A percentile compares a stretch with the other conserved stretches of the same genome.
These are phyloP conservation scores for Apiotrichum gracile DNA, from an alignment of 1,284 basidiomycete genomes.

Conservation along the genomic window DNA sequence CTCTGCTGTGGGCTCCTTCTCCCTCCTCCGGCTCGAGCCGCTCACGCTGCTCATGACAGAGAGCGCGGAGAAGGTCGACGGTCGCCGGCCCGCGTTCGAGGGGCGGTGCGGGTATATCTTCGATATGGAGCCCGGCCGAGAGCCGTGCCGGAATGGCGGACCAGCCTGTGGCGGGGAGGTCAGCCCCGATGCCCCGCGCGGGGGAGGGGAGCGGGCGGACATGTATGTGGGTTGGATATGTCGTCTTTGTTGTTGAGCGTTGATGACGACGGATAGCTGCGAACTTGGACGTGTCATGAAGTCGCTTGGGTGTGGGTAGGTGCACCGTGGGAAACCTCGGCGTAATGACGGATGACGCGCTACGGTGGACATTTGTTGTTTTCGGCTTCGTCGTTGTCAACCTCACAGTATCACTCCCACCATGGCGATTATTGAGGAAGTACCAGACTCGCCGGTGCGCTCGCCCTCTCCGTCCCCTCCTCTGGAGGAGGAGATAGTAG, in stretches of 20 bases:
- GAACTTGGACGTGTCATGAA: constrained; percentile 5
- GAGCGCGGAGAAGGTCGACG: neutral
- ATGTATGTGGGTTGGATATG: neutral
- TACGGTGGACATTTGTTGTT: too few relatives aligned
- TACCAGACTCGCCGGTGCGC: constrained; percentile 19
- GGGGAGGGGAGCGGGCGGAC: constrained; percentile 5
- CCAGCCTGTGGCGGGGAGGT: neutral
- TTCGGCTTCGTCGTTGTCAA: neutral
- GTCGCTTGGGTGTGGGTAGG: neutral
- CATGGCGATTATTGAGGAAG: constrained; percentile 37
- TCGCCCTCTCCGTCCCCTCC: neutral
- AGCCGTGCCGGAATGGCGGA: neutral
- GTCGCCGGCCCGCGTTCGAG: neutral
- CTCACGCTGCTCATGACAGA: neutral
- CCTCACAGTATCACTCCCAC: neutral
- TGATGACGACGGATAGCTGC: neutral
- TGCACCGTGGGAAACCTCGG: constrained; percentile 12
- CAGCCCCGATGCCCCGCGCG: neutral
- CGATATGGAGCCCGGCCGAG: neutral
- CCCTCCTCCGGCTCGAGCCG: neutral
- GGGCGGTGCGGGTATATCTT: neutral
- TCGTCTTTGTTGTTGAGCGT: neutral
- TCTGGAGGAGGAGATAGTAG: too few relatives aligned
- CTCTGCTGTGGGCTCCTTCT: neutral
- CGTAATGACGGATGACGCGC: neutral